A percentile compares a stretch with the other conserved stretches of the same genome.
Conservation (phyloP, 768 basidiomycete genomes). For the Suillus lakei region DNA sequence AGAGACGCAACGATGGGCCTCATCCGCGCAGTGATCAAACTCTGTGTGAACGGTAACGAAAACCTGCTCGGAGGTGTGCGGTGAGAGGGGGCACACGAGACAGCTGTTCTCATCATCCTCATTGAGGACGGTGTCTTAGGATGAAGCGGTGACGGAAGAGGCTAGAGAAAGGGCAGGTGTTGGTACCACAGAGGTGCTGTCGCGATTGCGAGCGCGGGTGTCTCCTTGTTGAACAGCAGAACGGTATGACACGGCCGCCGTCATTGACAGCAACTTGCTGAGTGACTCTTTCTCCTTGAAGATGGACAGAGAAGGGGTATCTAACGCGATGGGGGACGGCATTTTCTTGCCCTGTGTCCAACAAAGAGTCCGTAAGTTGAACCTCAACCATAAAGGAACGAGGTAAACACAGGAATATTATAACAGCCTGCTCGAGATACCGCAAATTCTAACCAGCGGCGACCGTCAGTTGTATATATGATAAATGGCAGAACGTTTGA, state of each 20-base stretch:
- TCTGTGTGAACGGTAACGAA: conserved; percentile 85
- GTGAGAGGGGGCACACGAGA: conserved; percentile 61
- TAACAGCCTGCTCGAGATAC: neutral
- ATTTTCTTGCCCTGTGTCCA: conserved; percentile 25
- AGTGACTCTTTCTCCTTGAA: conserved; percentile 62
- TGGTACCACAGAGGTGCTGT: conserved; percentile 52
- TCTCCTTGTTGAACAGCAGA: conserved; percentile 70
- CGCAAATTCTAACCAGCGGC: too few species aligned
- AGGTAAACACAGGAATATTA: neutral
- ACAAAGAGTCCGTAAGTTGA: conserved; percentile 16
- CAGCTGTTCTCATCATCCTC: conserved; percentile 61
- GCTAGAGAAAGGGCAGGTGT: conserved; percentile 79
- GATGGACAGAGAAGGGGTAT: conserved; percentile 55
- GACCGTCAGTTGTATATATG: too few species aligned
- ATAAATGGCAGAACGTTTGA: too few species aligned
- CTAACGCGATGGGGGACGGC: conserved; percentile 70
- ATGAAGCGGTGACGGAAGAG: conserved; percentile 70
- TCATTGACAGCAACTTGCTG: conserved; percentile 41
- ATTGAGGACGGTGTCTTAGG: conserved; percentile 68
- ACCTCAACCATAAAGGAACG: conserved; percentile 14
- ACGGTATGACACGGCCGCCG: conserved; percentile 62
- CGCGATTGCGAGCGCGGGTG: conserved; percentile 60
- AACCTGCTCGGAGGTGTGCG: conserved; percentile 81
- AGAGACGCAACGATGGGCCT: conserved; percentile 70
- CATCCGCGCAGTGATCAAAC: conserved; percentile 89